Evolutionary conservation across 2,329 filamentous ascomycete genomes (phyloP).

Genomic region (Stachybotrys elegans): DNA sequence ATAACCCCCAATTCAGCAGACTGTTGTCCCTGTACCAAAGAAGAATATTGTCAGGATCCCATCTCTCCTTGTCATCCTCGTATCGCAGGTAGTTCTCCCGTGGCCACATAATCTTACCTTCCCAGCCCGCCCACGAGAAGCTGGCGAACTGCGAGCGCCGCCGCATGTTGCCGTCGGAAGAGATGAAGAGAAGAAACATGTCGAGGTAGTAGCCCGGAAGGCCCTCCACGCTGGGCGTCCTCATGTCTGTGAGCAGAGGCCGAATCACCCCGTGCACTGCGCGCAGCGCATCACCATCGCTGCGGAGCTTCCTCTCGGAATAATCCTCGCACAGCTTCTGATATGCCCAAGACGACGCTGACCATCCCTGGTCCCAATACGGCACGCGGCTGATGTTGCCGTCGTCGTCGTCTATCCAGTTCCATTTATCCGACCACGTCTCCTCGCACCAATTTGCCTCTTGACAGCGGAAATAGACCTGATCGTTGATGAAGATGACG

Average conservation of each 20-base stretch:
- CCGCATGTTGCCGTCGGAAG: neutral
- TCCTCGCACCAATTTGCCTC: constrained; percentile 10
- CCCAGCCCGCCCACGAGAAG: constrained; percentile 13
- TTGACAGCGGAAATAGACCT: constrained; percentile 9
- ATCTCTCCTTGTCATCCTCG: neutral
- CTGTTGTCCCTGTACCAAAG: neutral
- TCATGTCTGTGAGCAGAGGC: neutral
- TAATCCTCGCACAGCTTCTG: constrained; percentile 9
- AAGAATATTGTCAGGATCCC: neutral
- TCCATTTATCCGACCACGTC: constrained; percentile 4
- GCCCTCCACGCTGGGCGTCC: neutral
- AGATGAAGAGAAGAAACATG: neutral
- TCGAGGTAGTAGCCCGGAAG: neutral
- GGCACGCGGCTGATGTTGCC: neutral
- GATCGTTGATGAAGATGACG: constrained; percentile 7
- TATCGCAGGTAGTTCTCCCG: neutral
- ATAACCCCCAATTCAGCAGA: neutral
- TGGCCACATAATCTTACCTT: neutral
- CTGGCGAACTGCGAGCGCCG: constrained; percentile 9
- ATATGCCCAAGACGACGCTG: neutral
- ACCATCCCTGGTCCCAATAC: neutral
- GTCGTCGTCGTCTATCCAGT: constrained; percentile 4
- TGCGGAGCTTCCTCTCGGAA: constrained; percentile 5
- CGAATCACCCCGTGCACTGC: constrained; percentile 7
- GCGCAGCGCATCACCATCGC: constrained; percentile 8